Percentiles rank a stretch among this genome's conserved stretches.
Conservation (phyloP, 441 rosid genomes). For the Eugenia klotzschiana region DNA sequence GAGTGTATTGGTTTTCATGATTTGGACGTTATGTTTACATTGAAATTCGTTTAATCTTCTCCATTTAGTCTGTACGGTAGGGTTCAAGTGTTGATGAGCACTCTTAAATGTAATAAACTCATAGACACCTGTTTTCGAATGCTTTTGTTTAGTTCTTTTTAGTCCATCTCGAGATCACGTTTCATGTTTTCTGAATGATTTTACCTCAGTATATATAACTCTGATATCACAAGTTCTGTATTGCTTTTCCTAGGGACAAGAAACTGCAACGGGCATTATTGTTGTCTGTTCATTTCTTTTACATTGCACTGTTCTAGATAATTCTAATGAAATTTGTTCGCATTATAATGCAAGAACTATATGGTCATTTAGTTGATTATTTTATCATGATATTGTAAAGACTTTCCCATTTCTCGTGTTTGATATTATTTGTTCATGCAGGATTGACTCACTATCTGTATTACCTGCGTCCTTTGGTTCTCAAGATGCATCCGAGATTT, state of each 20-base stretch:
- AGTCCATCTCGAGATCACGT: background rate
- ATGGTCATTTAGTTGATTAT: background rate
- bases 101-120: background rate
- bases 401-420: background rate
- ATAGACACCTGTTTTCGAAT: background rate
- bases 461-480: slow-evolving; percentile 56
- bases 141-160: background rate
- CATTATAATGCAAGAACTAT: background rate
- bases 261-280: background rate
- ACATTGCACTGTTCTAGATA: background rate
- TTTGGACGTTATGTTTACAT: background rate
- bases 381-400: background rate
- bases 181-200: background rate
- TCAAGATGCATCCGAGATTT: slow-evolving; percentile 68
- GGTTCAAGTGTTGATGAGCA: background rate
- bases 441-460: slow-evolving; percentile 85
- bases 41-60: background rate
- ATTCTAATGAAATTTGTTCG: background rate
- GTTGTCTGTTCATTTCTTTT: background rate
- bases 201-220: background rate
- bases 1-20: background rate
- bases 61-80: background rate
- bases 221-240: background rate
- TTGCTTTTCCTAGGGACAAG: background rate
- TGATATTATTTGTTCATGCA: slow-evolving; percentile 17